Evolutionary conservation across 176 grass and related monocot species (phyloP), one percentile per base, ranked within the genome.

Genomic region (Rhipidocladum racemiflorum): DNA sequence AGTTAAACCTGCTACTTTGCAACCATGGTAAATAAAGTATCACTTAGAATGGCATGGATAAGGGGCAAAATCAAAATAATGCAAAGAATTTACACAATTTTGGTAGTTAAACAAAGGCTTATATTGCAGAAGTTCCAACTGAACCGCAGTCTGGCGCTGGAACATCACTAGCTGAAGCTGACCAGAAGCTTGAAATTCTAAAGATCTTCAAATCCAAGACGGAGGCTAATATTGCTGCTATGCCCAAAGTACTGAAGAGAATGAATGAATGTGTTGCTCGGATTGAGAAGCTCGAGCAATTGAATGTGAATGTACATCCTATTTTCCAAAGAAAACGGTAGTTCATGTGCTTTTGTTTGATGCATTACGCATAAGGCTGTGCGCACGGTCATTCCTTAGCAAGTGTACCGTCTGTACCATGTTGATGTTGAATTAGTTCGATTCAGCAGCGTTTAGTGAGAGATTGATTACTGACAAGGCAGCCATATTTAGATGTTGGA

Each of bases 291-390:
- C 12, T 89, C 2, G 59, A 79, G 45, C 29, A 67, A 4, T 20
- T 39, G 48, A 69, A 63, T 55, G 4, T 82, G 59, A 78, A 74
- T 38, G 11, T 78, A 12, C 64, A 75, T 69, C 84, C 68, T 63
- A 20, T 74, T 74, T 93, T 85, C 73, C 62, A 0, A 85, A 85
- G 30, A 78, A 81, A 77, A 68, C 4, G 18, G 68, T 71, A 90
- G 30, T n/a, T 16, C 34, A 30, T 16, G 12, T 25, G 16, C 15
- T n/a, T 77, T 36, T 60, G 18, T 56, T 34, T 64, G 21, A 79
- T 65, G 11, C 14, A 14, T 79, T 70, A 17, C 17, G 21, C 18
- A 50, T 60, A 15, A 54, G 40, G 24, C 51, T 51, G 16, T 9
- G 4, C n/a, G 27, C 40, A 4, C 45, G 36, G 24, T 61, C 74